Evolutionary conservation across 2,329 filamentous ascomycete genomes (phyloP).

Genomic region (Lizonia empirigonia): DNA sequence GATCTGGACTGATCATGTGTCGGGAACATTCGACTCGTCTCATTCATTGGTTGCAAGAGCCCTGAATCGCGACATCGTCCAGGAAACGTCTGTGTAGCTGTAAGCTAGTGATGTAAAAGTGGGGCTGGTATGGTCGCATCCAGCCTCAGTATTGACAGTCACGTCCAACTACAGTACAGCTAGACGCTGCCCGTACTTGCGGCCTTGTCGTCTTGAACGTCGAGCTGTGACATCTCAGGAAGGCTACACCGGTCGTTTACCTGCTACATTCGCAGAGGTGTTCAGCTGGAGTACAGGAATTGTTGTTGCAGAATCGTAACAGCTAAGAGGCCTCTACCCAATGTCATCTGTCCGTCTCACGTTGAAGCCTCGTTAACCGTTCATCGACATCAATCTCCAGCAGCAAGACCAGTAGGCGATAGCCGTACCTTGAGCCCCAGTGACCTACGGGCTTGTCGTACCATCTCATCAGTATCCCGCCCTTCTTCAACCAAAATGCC

Average conservation of each 20-base stretch:
- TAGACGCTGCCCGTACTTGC: background rate
- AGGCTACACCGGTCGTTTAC: no score
- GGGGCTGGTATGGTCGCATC: no score
- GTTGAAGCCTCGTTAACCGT: background rate
- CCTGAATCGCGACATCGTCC: no score
- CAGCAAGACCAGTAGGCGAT: constrained; percentile 14
- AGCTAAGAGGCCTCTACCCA: background rate
- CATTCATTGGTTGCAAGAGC: no score
- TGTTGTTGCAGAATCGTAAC: no score
- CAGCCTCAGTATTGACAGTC: no score
- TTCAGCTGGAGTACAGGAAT: background rate
- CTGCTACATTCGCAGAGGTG: no score
- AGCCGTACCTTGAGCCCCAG: constrained; percentile 13
- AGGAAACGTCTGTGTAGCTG: no score
- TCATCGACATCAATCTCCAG: constrained; percentile 4
- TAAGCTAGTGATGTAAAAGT: background rate
- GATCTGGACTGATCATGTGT: background rate
- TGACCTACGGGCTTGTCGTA: constrained; percentile 10
- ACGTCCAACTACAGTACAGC: background rate
- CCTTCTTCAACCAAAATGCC: constrained; percentile 13
- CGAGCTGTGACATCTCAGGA: background rate
- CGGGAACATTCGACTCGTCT: background rate
- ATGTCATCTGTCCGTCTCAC: background rate
- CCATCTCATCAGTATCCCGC: constrained; percentile 3
- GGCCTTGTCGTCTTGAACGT: no score